A percentile compares a stretch with the other conserved stretches of the same genome.
Evolutionary conservation across 2,329 filamentous ascomycete genomes (phyloP).

Genomic region (Cercospora citrullina): DNA sequence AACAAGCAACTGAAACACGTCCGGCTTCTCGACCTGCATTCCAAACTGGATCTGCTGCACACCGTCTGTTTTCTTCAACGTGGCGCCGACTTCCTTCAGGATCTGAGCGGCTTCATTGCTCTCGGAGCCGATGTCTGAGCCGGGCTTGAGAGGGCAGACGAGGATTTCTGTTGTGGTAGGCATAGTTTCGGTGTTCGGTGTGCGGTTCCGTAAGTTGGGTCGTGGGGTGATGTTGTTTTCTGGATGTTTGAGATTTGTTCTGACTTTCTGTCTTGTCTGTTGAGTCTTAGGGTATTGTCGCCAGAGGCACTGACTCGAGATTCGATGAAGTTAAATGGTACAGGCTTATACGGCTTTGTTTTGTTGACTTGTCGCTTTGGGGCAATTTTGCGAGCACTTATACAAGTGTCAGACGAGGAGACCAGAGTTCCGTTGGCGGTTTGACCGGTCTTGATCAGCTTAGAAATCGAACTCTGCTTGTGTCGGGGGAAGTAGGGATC

Average conservation of each 20-base stretch:
- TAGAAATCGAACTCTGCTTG: not conserved
- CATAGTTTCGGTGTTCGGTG: slow-evolving; percentile 27
- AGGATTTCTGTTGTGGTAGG: slow-evolving; percentile 44
- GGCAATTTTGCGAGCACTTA: not conserved
- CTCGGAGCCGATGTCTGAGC: slow-evolving; percentile 38
- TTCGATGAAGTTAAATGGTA: not conserved
- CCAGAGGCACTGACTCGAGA: not conserved
- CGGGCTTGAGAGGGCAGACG: slow-evolving; percentile 42
- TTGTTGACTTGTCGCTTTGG: not conserved
- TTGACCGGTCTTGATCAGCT: not conserved
- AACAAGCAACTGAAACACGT: slow-evolving; percentile 42
- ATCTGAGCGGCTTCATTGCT: slow-evolving; percentile 34
- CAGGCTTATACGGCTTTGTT: not conserved
- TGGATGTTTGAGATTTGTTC: not conserved
- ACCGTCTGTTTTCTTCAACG: slow-evolving; percentile 42
- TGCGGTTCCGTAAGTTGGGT: not conserved
- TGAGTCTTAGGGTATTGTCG: not conserved
- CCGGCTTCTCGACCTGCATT: slow-evolving; percentile 43
- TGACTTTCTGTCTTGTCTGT: not conserved
- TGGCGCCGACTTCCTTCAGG: slow-evolving; percentile 39
- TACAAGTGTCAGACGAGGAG: not conserved
- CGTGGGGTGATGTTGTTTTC: not conserved
- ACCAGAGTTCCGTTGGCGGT: not conserved
- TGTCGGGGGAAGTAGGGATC: not conserved
- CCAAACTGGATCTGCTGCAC: slow-evolving; percentile 42